Evolutionary conservation across 1,284 basidiomycete species (phyloP).

Genomic region (Tylopilus orsonianus): DNA sequence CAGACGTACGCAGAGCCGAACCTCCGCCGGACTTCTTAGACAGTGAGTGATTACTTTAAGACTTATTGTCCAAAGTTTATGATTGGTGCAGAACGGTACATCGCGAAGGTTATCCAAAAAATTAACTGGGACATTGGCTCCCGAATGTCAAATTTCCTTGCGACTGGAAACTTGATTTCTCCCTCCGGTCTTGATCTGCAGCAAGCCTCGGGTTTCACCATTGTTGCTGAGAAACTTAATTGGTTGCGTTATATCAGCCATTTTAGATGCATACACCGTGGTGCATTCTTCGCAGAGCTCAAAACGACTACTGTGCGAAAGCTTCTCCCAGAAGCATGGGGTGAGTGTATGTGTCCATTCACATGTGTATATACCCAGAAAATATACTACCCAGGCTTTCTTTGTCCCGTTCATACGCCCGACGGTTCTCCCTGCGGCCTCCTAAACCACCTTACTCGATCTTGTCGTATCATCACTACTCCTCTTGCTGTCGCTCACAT

Average conservation of each 20-base stretch:
- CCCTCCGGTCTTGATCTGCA: conserved; percentile 96
- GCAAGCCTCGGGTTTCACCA: conserved; percentile 96
- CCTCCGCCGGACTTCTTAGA: conserved; percentile 84
- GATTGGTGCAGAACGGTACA: conserved; percentile 66
- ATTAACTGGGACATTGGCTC: conserved; percentile 93
- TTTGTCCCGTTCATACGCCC: conserved; percentile 98
- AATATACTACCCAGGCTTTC: conserved; percentile 64
- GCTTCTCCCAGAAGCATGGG: conserved; percentile 97
- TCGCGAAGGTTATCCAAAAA: conserved; percentile 74
- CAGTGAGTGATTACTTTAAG: conserved; percentile 47
- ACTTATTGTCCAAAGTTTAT: conserved; percentile 9
- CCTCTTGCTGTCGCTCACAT: conserved; percentile 79
- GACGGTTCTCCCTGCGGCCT: conserved; percentile 98
- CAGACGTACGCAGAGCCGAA: conserved; percentile 76
- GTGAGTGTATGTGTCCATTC: conserved; percentile 41
- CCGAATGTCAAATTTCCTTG: conserved; percentile 92
- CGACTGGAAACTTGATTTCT: conserved; percentile 95
- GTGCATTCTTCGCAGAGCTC: conserved; percentile 98
- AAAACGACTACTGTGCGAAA: conserved; percentile 99
- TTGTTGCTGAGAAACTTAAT: conserved; percentile 98
- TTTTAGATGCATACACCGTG: conserved; percentile 98
- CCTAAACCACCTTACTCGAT: conserved; percentile 94
- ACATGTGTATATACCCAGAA: conserved; percentile 5
- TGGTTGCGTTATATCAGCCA: conserved; percentile 99
- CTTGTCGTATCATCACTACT: conserved; percentile 88